Conservation (phyloP, 352 stramenopile species). For the Halophytophthora batemanensis region DNA sequence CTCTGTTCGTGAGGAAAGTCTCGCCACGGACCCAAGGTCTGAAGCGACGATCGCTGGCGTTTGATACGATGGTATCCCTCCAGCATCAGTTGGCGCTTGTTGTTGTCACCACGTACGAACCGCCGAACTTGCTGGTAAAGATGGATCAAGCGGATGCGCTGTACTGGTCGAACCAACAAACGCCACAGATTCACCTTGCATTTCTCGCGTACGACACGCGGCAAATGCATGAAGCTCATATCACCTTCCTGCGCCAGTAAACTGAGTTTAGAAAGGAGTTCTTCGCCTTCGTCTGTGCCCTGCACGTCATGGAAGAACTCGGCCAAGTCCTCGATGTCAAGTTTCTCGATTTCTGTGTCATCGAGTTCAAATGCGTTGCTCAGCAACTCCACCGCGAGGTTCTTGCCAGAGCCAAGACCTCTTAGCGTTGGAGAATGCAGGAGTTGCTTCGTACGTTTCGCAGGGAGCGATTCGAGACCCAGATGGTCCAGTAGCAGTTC, state of each 20-base stretch:
- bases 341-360: conserved; percentile 9
- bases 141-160: conserved; percentile 29
- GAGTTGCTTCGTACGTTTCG: conserved; percentile 14
- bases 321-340: conserved; percentile 13
- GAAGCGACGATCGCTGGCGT: conserved; percentile 4
- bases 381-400: conserved; percentile 1
- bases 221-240: conserved; percentile 13
- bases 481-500: conserved; percentile 18
- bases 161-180: conserved; percentile 35
- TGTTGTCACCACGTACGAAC: conserved; percentile 16
- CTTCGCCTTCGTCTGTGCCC: not conserved
- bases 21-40: not conserved
- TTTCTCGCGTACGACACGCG: conserved; percentile 16
- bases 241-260: conserved; percentile 6
- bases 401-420: not conserved
- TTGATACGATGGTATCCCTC: conserved; percentile 6
- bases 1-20: not conserved
- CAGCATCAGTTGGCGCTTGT: conserved; percentile 12
- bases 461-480: conserved; percentile 8
- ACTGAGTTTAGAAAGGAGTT: conserved; percentile 6
- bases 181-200: conserved; percentile 38
- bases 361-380: conserved; percentile 1
- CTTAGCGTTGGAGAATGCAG: conserved; percentile 1
- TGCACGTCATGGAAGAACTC: conserved; percentile 13
- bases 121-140: conserved; percentile 23